phyloP scores from a whole-genome alignment of 495 filamentous ascomycete genomes.

The Daldinia decipiens region DNA sequence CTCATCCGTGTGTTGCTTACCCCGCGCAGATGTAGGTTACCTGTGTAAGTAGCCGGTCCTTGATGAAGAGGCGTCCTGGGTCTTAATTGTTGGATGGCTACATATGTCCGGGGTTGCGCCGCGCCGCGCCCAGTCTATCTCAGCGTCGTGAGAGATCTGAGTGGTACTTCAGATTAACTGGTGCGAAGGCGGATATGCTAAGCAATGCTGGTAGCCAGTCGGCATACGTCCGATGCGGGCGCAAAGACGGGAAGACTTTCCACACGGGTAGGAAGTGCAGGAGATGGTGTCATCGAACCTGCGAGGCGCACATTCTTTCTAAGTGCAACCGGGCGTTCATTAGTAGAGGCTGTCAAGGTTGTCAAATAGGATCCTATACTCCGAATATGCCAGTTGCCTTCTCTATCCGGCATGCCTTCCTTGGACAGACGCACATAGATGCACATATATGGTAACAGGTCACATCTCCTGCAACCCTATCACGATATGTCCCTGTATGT shows the following conservation, averaged over 20 bases:
- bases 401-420: neutral
- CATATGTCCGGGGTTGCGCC: slow-evolving; percentile 35
- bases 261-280: slow-evolving; percentile 2
- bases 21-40: slow-evolving; percentile 25
- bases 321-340: neutral
- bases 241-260: neutral
- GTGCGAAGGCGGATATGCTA: slow-evolving; percentile 15
- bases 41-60: slow-evolving; percentile 24
- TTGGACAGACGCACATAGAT: neutral
- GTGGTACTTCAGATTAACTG: slow-evolving; percentile 27
- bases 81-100: neutral
- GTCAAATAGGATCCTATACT: neutral
- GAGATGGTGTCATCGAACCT: neutral
- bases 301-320: neutral
- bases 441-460: neutral
- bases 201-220: neutral
- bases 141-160: slow-evolving; percentile 13
- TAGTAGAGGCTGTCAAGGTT: neutral
- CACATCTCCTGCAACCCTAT: neutral
- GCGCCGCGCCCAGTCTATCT: neutral
- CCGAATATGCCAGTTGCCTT: neutral
- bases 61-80: slow-evolving; percentile 12
- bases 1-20: slow-evolving; percentile 19
- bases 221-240: neutral
- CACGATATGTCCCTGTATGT: neutral